Conservation (phyloP, 345 rosid species). For the Eucalyptus paniculata region DNA sequence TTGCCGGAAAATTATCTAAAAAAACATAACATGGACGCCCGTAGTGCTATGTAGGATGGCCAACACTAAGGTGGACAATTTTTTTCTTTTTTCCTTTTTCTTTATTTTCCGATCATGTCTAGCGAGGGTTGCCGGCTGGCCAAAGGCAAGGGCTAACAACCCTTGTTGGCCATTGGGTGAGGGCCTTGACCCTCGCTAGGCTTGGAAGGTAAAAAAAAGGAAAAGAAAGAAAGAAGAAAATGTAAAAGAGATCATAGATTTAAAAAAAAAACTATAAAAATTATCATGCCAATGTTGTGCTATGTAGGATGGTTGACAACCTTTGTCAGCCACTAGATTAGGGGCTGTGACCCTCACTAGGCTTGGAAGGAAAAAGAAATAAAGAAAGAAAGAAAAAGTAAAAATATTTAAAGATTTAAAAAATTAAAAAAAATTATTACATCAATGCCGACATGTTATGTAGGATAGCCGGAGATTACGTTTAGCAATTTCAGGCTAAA, state of each 20-base stretch:
- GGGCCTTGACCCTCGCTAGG: background rate
- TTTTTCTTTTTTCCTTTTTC: background rate
- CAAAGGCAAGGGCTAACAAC: background rate
- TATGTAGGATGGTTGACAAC: background rate
- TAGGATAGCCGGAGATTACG: too few species aligned
- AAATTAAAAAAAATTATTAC: too few species aligned
- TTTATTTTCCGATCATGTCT: background rate
- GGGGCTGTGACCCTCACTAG: too few species aligned
- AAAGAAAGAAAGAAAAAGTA: too few species aligned
- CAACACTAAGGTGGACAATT: background rate
- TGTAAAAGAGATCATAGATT: too few species aligned
- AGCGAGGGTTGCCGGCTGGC: background rate
- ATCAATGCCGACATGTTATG: background rate
- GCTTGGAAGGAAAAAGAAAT: background rate
- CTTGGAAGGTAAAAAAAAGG: background rate
- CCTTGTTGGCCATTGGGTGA: background rate
- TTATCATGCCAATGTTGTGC: too few species aligned
- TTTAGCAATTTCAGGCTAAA: fast-evolving
- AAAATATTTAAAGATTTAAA: too few species aligned
- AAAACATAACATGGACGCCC: background rate
- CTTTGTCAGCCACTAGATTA: background rate
- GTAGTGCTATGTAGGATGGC: background rate
- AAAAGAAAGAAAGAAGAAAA: too few species aligned
- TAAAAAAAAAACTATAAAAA: too few species aligned
- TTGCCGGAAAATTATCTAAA: background rate